phyloP scores from a whole-genome alignment of 2,329 filamentous ascomycete genomes.

The Rutstroemia sp. region DNA sequence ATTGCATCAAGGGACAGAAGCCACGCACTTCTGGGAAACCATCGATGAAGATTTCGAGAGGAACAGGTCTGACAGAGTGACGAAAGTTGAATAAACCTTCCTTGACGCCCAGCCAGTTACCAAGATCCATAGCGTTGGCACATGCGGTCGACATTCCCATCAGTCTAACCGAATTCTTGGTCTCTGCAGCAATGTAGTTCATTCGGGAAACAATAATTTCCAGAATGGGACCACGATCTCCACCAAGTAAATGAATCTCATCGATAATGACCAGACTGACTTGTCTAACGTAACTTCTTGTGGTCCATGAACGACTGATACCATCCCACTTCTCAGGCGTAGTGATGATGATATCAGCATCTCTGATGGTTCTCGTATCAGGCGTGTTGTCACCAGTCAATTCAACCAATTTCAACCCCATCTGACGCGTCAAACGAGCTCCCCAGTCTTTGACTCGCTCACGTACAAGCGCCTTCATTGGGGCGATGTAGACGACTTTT shows the following conservation, averaged over 20 bases:
- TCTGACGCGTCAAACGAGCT: conserved; percentile 67
- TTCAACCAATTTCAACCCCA: conserved; percentile 88
- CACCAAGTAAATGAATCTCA: conserved; percentile 94
- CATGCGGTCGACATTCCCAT: conserved; percentile 99
- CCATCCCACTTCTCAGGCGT: conserved; percentile 99
- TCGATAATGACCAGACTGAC: conserved; percentile 97
- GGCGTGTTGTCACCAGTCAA: conserved; percentile 97
- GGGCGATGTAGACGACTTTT: conserved; percentile 97
- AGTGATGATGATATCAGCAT: conserved; percentile 96
- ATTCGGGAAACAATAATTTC: conserved; percentile 93
- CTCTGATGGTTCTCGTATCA: conserved; percentile 87
- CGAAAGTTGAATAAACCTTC: conserved; percentile 95
- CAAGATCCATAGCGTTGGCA: conserved; percentile 89
- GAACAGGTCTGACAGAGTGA: conserved; percentile 93
- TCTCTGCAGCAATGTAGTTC: conserved; percentile 98
- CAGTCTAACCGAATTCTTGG: conserved; percentile 78
- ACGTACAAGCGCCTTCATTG: conserved; percentile 97
- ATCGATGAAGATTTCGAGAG: conserved; percentile 93
- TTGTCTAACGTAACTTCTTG: conserved; percentile 88
- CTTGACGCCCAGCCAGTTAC: conserved; percentile 95
- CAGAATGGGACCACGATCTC: conserved; percentile 92
- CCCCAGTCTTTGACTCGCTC: conserved; percentile 96
- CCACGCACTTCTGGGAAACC: conserved; percentile 92
- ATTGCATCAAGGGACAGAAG: conserved; percentile 97
- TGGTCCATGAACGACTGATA: conserved; percentile 98